These are phyloP conservation scores for Cutaneotrichosporon sp. DNA, from an alignment of 1,284 basidiomycete species.

Conservation along the genomic window DNA sequence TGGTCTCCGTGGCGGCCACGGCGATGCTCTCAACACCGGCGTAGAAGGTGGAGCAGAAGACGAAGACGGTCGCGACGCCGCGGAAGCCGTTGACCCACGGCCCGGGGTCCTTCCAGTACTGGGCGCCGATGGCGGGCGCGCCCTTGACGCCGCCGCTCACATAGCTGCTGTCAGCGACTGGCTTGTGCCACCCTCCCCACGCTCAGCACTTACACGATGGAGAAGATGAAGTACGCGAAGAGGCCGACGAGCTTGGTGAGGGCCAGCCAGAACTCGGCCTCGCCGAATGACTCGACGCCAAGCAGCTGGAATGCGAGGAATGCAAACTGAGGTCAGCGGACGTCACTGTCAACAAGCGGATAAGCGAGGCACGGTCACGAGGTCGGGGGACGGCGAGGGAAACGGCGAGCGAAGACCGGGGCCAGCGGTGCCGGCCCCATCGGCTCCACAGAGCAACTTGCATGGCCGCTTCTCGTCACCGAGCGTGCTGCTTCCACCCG, in stretches of 20 bases:
- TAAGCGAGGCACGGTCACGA: background rate
- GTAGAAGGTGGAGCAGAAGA: constrained; percentile 28
- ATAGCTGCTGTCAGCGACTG: constrained; percentile 18
- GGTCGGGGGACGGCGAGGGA: background rate
- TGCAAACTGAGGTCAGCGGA: constrained; percentile 47
- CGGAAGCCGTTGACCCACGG: constrained; percentile 51
- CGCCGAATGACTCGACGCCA: constrained; percentile 32
- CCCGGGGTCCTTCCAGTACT: constrained; percentile 56
- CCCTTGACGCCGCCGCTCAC: constrained; percentile 59
- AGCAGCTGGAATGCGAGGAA: constrained; percentile 37
- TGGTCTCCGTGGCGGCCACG: constrained; percentile 55
- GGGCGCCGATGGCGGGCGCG: constrained; percentile 51
- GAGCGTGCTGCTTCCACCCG: background rate
- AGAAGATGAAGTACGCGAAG: constrained; percentile 58
- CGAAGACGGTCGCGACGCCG: constrained; percentile 24
- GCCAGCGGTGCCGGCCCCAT: background rate
- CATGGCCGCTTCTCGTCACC: background rate
- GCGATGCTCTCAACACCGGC: constrained; percentile 51
- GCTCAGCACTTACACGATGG: constrained; percentile 68
- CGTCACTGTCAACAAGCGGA: background rate
- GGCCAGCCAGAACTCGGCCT: constrained; percentile 30
- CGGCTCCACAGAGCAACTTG: background rate
- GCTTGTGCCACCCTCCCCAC: background rate
- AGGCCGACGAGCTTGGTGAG: constrained; percentile 32
- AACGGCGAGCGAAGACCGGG: too few relatives aligned